These are phyloP conservation scores for Ascochyta rabiei DNA, from an alignment of 2,329 filamentous ascomycete species.

Conservation along the genomic window DNA sequence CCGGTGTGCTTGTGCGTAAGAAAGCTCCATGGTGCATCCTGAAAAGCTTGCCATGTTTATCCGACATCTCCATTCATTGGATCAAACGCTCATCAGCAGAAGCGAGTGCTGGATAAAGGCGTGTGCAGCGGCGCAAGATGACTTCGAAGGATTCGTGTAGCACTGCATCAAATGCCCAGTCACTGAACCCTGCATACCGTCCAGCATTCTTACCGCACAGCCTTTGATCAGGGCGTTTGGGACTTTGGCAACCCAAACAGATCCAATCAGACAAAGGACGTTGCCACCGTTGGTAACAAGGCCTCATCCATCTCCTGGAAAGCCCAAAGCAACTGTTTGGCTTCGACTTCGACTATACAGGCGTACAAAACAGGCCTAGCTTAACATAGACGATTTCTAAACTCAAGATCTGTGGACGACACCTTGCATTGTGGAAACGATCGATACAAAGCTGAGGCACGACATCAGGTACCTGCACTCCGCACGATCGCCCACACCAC, in stretches of 20 bases:
- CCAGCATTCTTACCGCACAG: constrained; percentile 15
- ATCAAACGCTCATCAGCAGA: constrained; percentile 26
- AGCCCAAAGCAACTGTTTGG: neutral
- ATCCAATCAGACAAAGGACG: constrained; percentile 16
- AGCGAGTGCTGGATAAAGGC: constrained; percentile 25
- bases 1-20: constrained; percentile 37
- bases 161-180: constrained; percentile 43
- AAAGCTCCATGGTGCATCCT: constrained; percentile 35
- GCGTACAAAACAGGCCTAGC: neutral
- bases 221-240: constrained; percentile 20
- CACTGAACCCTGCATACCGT: constrained; percentile 37
- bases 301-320: neutral
- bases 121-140: constrained; percentile 32
- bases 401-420: neutral
- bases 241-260: constrained; percentile 22
- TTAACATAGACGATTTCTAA: neutral
- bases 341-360: neutral
- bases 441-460: neutral
- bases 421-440: neutral
- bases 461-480: constrained; percentile 7
- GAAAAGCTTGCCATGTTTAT: constrained; percentile 28
- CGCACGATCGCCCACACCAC: constrained; percentile 10
- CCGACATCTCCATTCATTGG: constrained; percentile 26
- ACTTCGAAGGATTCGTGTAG: constrained; percentile 43
- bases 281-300: constrained; percentile 13